Percentiles rank a stretch among this genome's conserved stretches.
phyloP scores from a whole-genome alignment of 371 early-diverging fungal species.

The Haplosporangium sp. region DNA sequence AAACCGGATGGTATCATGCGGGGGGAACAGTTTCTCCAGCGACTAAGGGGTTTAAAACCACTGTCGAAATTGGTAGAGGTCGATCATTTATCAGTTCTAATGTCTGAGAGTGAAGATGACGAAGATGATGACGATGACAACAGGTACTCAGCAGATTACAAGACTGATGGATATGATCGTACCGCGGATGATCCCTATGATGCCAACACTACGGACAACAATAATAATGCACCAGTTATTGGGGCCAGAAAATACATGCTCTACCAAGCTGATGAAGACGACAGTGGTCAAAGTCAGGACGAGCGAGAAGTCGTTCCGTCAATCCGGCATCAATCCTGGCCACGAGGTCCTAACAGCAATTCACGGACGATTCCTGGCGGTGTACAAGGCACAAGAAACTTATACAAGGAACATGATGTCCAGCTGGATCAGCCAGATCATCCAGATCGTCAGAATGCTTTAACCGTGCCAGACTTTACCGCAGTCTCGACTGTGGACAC shows the following conservation, averaged over 20 bases:
- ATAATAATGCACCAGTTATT: background rate
- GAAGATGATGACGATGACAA: background rate
- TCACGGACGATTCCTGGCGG: background rate
- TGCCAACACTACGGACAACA: too few species aligned
- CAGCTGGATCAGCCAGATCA: background rate
- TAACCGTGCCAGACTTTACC: too few species aligned
- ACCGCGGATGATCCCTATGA: background rate
- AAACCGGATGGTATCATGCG: slow-evolving; percentile 21
- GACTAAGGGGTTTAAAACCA: slow-evolving; percentile 23
- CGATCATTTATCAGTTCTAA: background rate
- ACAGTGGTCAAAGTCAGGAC: slow-evolving; percentile 25
- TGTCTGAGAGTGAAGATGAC: background rate
- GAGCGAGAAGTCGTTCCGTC: background rate
- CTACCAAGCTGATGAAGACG: slow-evolving; percentile 33
- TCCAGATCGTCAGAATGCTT: too few species aligned
- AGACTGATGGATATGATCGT: background rate
- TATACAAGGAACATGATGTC: background rate
- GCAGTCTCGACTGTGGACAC: too few species aligned
- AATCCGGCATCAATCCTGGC: background rate
- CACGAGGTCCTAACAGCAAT: too few species aligned
- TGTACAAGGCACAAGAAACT: background rate
- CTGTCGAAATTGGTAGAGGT: slow-evolving; percentile 11
- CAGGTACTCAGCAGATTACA: background rate
- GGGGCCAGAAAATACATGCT: slow-evolving; percentile 13
- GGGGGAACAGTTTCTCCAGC: slow-evolving; percentile 18